Evolutionary conservation across 805 yeast species (phyloP), one percentile per base, ranked within the genome.

Genomic region (Metschnikowia colocasiae): DNA sequence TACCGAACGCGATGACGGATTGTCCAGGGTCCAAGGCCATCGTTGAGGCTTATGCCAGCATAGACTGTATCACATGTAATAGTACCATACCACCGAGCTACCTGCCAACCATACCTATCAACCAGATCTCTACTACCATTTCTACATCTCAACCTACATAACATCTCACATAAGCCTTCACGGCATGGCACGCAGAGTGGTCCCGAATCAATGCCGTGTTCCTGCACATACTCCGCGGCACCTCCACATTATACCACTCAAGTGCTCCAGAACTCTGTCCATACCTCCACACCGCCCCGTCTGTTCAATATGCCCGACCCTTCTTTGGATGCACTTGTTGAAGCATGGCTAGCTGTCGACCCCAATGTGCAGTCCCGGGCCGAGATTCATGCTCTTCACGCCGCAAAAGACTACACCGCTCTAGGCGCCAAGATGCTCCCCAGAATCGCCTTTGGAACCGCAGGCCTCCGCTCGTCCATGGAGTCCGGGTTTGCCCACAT

Each of bases 381-480:
- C 4, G 86, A 87, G 60, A 81, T 88, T 32, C 50, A 59, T 16
- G 56, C 62, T 1, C 71, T 87, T 6, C 71, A 73, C 12, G 58
- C 60, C 1, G 49, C 53, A 0, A 54, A 64, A 2, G 60, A 80
- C 49, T 65, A 68, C 55, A 64, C 59, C 0, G 80, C 70, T 44
- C 69, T 89, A 32, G 79, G 77, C 38, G 60, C 61, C 32, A 71
- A 85, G 43, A 69, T 89, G 26, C 59, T 76, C 37, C 55, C 59
- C n/a, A 67, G 96, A 45, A 83, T 91, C 23, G 69, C 81, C 10
- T 92, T 92, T 65, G 98, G 98, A 0, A 92, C 98, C 0, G 97
- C 98, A 2, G 98, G 97, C 0, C 76, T 94, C 40, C 73, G 99
- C 23, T 80, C 95, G 1, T 69, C 75, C 19, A 90, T 94, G 97